Percentiles rank a stretch among this genome's conserved stretches.
Evolutionary conservation across 129 eudicot genomes (phyloP).

Genomic region (Erigeron canadensis): DNA sequence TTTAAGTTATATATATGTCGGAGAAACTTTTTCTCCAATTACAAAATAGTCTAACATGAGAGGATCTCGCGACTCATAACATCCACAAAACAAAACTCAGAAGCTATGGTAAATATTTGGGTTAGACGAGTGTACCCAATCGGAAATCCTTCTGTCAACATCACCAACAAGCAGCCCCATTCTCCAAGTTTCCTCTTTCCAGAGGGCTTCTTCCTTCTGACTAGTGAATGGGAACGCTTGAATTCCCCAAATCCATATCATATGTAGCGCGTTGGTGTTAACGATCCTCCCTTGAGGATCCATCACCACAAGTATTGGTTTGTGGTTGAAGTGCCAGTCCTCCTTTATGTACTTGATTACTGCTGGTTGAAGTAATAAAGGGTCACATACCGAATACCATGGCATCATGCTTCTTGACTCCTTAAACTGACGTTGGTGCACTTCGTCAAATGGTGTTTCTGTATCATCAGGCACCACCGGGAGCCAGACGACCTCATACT

Average conservation of each 20-base stretch:
- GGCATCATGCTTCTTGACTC: conserved; percentile 54
- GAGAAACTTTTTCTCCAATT: too few relatives aligned
- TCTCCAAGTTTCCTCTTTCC: conserved; percentile 74
- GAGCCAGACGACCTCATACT: conserved; percentile 80
- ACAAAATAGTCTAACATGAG: too few relatives aligned
- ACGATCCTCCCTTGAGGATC: conserved; percentile 78
- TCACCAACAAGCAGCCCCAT: too few relatives aligned
- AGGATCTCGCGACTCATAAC: too few relatives aligned
- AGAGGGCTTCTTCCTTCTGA: conserved; percentile 59
- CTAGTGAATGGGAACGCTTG: conserved; percentile 70
- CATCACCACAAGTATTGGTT: conserved; percentile 75
- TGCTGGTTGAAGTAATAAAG: conserved; percentile 64
- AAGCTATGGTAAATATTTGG: too few relatives aligned
- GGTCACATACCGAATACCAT: conserved; percentile 78
- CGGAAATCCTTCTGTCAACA: conserved; percentile 54
- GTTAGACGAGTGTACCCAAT: conserved; percentile 69
- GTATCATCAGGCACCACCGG: conserved; percentile 47
- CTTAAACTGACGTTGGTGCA: conserved; percentile 42
- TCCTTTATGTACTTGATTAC: conserved; percentile 65
- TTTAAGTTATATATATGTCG: too few relatives aligned
- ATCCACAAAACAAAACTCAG: too few relatives aligned
- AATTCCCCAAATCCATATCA: conserved; percentile 98
- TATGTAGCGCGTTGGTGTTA: conserved; percentile 62
- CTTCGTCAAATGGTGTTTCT: conserved; percentile 37
- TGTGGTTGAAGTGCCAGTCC: conserved; percentile 67